Evolutionary conservation across 768 basidiomycete genomes (phyloP).

Genomic region (Tricholoma matsutake): DNA sequence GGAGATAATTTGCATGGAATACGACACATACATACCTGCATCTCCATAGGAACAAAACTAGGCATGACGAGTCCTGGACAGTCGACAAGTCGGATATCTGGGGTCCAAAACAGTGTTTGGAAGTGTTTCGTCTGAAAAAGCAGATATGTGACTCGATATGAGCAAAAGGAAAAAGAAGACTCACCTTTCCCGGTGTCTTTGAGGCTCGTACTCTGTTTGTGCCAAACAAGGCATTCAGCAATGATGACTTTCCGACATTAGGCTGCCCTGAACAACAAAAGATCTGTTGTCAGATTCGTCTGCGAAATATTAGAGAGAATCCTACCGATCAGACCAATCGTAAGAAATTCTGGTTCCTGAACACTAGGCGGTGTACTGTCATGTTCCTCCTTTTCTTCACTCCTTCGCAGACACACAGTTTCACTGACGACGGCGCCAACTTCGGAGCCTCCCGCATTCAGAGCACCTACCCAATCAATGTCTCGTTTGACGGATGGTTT

Average conservation of each 20-base stretch:
- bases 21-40: conserved; percentile 51
- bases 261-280: conserved; percentile 63
- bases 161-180: not conserved
- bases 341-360: conserved; percentile 58
- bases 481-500: conserved; percentile 55
- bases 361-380: conserved; percentile 17
- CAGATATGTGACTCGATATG: not conserved
- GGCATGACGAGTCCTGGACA: conserved; percentile 96
- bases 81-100: conserved; percentile 85
- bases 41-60: conserved; percentile 75
- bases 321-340: conserved; percentile 78
- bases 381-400: conserved; percentile 24
- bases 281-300: not conserved
- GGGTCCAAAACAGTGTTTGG: conserved; percentile 89
- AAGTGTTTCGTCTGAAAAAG: conserved; percentile 81
- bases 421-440: conserved; percentile 46
- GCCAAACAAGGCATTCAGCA: conserved; percentile 90
- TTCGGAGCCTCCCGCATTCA: conserved; percentile 40
- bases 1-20: conserved; percentile 2
- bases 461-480: conserved; percentile 73
- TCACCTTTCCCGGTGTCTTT: conserved; percentile 82
- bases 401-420: conserved; percentile 30
- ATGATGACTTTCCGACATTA: conserved; percentile 92
- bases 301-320: not conserved
- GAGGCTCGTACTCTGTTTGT: conserved; percentile 75